Evolutionary conservation across 1,284 basidiomycete genomes (phyloP).

Genomic region (Sanguinoderma infundibulare): DNA sequence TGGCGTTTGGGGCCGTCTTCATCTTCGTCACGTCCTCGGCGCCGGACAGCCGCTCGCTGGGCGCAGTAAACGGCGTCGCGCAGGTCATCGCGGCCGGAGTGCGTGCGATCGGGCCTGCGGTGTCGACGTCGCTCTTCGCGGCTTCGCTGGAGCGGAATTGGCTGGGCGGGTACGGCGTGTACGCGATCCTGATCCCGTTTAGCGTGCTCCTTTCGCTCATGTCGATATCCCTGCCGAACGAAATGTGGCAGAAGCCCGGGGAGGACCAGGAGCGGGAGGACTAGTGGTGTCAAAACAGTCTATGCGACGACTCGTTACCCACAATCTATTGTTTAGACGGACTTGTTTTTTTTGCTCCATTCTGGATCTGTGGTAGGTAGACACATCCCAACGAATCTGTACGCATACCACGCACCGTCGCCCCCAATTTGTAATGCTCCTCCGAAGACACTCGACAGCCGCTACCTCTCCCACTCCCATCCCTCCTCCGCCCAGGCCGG

Average conservation of each 20-base stretch:
- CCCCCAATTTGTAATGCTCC: neutral
- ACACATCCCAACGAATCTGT: neutral
- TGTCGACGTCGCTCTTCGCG: conserved; percentile 71
- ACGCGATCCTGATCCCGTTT: conserved; percentile 32
- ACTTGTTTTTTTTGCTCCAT: neutral
- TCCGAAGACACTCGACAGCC: too few relatives aligned
- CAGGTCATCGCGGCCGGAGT: conserved; percentile 45
- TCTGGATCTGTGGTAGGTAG: neutral
- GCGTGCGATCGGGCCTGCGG: conserved; percentile 76
- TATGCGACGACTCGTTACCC: neutral
- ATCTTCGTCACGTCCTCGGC: conserved; percentile 60
- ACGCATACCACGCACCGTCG: neutral
- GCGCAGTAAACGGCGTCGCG: conserved; percentile 72
- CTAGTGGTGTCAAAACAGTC: neutral
- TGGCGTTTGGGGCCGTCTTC: conserved; percentile 41
- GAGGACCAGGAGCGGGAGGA: conserved; percentile 3
- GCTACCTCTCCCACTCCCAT: conserved; percentile 58
- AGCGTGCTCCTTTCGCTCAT: conserved; percentile 22
- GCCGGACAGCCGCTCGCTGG: conserved; percentile 66
- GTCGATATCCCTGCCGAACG: conserved; percentile 23
- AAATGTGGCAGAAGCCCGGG: conserved; percentile 25
- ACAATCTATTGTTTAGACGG: neutral
- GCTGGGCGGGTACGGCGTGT: conserved; percentile 39
- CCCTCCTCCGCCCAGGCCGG: conserved; percentile 73
- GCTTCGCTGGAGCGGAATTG: conserved; percentile 56